A percentile compares a stretch with the other conserved stretches of the same genome.
Evolutionary conservation across 176 grass and related monocot genomes (phyloP).

Genomic region (Elaeis guineensis): DNA sequence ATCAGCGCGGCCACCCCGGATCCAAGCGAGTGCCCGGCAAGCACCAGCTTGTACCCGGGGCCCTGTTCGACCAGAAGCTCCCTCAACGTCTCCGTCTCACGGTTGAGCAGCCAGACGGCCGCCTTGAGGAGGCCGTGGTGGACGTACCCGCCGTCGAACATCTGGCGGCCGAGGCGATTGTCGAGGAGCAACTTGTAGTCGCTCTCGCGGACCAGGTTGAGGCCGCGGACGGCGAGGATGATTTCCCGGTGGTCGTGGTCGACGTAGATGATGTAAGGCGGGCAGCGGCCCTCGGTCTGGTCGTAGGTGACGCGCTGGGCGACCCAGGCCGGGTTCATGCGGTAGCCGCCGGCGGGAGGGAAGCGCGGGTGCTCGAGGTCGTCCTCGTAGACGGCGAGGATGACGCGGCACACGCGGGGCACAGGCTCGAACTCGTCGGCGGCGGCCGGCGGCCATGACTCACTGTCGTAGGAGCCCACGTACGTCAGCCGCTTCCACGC

Average conservation of each 20-base stretch:
- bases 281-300: slow-evolving; percentile 42
- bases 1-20: slow-evolving; percentile 85
- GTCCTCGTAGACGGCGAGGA: slow-evolving; percentile 70
- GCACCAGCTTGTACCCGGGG: slow-evolving; percentile 49
- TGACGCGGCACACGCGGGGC: slow-evolving; percentile 64
- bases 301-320: slow-evolving; percentile 47
- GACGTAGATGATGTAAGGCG: slow-evolving; percentile 75
- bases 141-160: slow-evolving; percentile 88
- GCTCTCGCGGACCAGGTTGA: slow-evolving; percentile 89
- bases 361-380: slow-evolving; percentile 53
- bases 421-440: slow-evolving; percentile 61
- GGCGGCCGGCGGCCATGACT: slow-evolving; percentile 64
- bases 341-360: slow-evolving; percentile 31
- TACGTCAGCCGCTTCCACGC: slow-evolving; percentile 86
- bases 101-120: slow-evolving; percentile 60
- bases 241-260: slow-evolving; percentile 52
- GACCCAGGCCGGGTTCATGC: slow-evolving; percentile 35
- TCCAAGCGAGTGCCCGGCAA: slow-evolving; percentile 86
- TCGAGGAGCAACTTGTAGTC: slow-evolving; percentile 95
- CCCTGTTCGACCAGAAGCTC: slow-evolving; percentile 33
- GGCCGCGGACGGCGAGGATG: slow-evolving; percentile 78
- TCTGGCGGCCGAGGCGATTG: slow-evolving; percentile 87
- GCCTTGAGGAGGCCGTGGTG: slow-evolving; percentile 83
- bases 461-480: slow-evolving; percentile 99
- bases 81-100: slow-evolving; percentile 46